A percentile compares a stretch with the other conserved stretches of the same genome.
These are phyloP conservation scores for Colletotrichum sp. DNA, from an alignment of 2,329 filamentous ascomycete genomes.

Conservation along the genomic window DNA sequence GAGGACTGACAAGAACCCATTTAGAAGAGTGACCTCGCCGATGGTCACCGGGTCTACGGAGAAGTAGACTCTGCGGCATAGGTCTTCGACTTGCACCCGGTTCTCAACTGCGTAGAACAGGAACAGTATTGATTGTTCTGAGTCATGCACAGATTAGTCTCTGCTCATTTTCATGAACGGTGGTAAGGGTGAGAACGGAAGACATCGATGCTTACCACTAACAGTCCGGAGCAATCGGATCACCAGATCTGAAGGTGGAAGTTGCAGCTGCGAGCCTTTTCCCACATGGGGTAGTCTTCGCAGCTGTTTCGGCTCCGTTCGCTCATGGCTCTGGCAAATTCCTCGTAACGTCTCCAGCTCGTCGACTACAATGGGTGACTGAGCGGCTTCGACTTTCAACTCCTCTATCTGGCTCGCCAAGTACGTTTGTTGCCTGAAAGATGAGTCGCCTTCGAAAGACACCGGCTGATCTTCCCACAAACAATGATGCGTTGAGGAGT, in stretches of 20 bases:
- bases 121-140: constrained; percentile 8
- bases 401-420: constrained; percentile 18
- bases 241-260: neutral
- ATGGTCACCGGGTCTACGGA: constrained; percentile 20
- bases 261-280: neutral
- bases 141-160: neutral
- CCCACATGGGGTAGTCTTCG: neutral
- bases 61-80: constrained; percentile 23
- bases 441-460: constrained; percentile 18
- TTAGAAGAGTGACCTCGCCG: constrained; percentile 20
- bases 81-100: constrained; percentile 13
- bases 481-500: neutral
- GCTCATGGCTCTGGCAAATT: constrained; percentile 1
- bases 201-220: neutral
- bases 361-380: constrained; percentile 5
- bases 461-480: neutral
- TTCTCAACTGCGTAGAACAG: constrained; percentile 22
- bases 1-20: constrained; percentile 21
- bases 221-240: neutral
- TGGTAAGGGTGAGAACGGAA: neutral
- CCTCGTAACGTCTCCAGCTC: neutral
- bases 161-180: neutral
- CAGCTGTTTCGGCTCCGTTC: neutral
- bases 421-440: constrained; percentile 17
- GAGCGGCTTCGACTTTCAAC: neutral